phyloP scores from a whole-genome alignment of 2,329 filamentous ascomycete species.

The Penicillium vulpinum region DNA sequence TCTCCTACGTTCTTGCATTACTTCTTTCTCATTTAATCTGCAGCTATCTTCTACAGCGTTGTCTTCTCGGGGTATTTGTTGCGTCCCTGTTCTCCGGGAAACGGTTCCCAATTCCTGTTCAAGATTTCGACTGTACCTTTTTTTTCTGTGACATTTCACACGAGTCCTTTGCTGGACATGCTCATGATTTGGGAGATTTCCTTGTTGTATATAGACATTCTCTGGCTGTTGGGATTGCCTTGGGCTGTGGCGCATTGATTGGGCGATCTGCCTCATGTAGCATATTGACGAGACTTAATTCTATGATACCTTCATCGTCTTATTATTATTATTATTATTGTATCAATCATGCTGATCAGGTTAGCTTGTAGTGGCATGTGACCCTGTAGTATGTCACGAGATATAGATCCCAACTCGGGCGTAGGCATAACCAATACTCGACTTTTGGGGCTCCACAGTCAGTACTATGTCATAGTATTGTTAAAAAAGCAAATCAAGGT shows the following conservation, averaged over 20 bases:
- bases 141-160: conserved; percentile 29
- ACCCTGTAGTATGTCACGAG: background rate
- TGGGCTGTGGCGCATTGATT: conserved; percentile 26
- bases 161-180: conserved; percentile 16
- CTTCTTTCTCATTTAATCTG: conserved; percentile 20
- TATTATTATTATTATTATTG: background rate
- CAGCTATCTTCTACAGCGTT: conserved; percentile 21
- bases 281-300: conserved; percentile 33
- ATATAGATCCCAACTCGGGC: background rate
- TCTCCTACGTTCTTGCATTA: conserved; percentile 19
- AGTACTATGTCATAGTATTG: background rate
- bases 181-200: conserved; percentile 26
- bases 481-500: background rate
- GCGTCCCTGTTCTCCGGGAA: background rate
- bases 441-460: background rate
- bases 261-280: conserved; percentile 28
- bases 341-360: background rate
- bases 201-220: conserved; percentile 40
- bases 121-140: conserved; percentile 11
- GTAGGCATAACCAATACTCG: background rate
- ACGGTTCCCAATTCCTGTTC: background rate
- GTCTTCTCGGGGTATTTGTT: conserved; percentile 11
- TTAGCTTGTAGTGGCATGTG: background rate
- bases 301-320: conserved; percentile 26
- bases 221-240: conserved; percentile 25